Evolutionary conservation across 2,329 filamentous ascomycete species (phyloP).

Genomic region (Calonectria fujianensis): DNA sequence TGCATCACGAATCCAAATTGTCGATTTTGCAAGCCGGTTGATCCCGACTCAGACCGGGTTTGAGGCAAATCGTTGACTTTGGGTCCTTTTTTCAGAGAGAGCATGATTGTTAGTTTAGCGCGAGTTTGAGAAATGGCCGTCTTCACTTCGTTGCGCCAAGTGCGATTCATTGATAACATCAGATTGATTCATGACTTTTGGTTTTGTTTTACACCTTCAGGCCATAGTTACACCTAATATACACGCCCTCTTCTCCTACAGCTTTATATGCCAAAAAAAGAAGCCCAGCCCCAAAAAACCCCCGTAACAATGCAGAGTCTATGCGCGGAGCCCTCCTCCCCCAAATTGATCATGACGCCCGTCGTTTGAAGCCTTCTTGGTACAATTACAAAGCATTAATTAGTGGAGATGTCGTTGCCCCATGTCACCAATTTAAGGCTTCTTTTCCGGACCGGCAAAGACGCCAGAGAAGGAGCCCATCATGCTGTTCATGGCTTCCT

Average conservation of each 20-base stretch:
- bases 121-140: neutral
- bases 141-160: neutral
- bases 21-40: constrained; percentile 38
- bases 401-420: constrained; percentile 55
- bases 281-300: constrained; percentile 32
- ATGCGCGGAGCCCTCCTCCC: constrained; percentile 42
- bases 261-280: constrained; percentile 36
- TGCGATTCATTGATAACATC: neutral
- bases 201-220: constrained; percentile 40
- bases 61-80: neutral
- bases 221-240: constrained; percentile 44
- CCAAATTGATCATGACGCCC: constrained; percentile 32
- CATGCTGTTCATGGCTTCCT: constrained; percentile 95
- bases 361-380: constrained; percentile 38
- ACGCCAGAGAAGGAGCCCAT: constrained; percentile 79
- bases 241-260: constrained; percentile 34
- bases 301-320: constrained; percentile 46
- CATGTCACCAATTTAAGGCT: constrained; percentile 44
- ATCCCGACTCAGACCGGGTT: neutral
- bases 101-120: too few relatives aligned
- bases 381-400: constrained; percentile 56
- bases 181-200: constrained; percentile 25
- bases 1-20: constrained; percentile 60
- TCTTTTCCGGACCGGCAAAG: constrained; percentile 55
- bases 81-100: neutral